Base-by-base conservation (phyloP, 352 stramenopile genomes). In the Globisporangium cylindrosporum region DNA sequence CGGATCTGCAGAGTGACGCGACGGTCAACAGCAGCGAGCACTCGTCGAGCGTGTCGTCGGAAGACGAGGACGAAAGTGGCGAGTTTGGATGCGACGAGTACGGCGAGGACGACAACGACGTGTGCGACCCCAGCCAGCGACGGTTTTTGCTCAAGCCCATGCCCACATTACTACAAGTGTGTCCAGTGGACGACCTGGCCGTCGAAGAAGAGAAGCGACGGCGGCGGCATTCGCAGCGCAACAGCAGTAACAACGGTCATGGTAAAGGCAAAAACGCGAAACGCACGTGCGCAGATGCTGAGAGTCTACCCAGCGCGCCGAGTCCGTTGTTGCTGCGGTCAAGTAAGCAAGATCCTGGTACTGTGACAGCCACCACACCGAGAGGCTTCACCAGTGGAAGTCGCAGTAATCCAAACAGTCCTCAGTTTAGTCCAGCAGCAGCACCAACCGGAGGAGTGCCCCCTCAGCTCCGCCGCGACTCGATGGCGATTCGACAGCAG, bases 401-500 rank as follows among this genome's bases (percentile, higher is more conserved):
- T 51, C 43, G 43, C 18, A 51, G 43, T 24, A 51, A 9, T 24
- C 43, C 43, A 2, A 51, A 51, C 18, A 51, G 43, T 24, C 43
- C 43, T 6, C 43, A 51, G 43, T 51, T 51, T 9, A 5, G 43
- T 24, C 43, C 43, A 9, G 18, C 58, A 66, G 43, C 25, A 43
- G 59, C 67, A 59, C 38, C 4, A 46, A 67, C 32, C 64, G 9
- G 29, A 49, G n/a, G 24, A 25, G 8, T 51, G 32, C 4, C 38
- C 20, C 57, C 62, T 43, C 72, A 81, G 55, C 73, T 92, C 34
- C 86, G 86, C 51, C 89, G 89, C 63, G 89, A 96, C 72, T 91
- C 82, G 24, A 90, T 90, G 68, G 84, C 86, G 4, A 93, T 96
- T 60, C 85, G 89, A 48, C 82, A 91, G 69, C 82, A 94, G 69